These are phyloP conservation scores for Climacium dendroides DNA, from an alignment of 225 moss, liverwort and hornwort genomes.

Conservation along the genomic window DNA sequence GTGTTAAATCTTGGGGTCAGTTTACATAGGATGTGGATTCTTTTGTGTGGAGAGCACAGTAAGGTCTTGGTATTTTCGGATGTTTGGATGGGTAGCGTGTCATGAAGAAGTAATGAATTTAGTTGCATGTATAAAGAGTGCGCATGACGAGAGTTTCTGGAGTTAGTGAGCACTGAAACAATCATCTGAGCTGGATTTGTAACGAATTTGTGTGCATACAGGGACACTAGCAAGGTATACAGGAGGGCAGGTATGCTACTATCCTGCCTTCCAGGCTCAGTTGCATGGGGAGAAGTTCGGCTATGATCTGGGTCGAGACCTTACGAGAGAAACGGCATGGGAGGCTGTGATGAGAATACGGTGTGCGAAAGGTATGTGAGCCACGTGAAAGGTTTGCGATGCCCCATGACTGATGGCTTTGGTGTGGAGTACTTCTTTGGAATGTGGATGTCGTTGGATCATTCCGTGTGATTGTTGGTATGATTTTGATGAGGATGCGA, in stretches of 20 bases:
- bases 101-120: background rate
- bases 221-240: constrained; percentile 86
- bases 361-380: constrained; percentile 83
- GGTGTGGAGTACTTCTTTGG: background rate
- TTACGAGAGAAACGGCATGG: constrained; percentile 96
- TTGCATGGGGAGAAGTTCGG: constrained; percentile 75
- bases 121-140: background rate
- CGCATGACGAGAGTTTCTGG: background rate
- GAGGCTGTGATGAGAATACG: constrained; percentile 93
- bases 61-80: background rate
- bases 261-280: constrained; percentile 63
- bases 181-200: background rate
- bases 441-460: background rate
- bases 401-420: background rate
- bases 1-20: background rate
- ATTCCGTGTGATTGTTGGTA: background rate
- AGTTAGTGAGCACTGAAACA: background rate
- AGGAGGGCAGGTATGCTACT: constrained; percentile 82
- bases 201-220: constrained; percentile 4
- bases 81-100: background rate
- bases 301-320: constrained; percentile 76
- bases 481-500: background rate
- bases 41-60: background rate
- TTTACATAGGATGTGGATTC: background rate
- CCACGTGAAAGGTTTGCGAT: background rate